These are phyloP conservation scores for Chalciporus sp. DNA, from an alignment of 1,284 basidiomycete species.

Conservation along the genomic window DNA sequence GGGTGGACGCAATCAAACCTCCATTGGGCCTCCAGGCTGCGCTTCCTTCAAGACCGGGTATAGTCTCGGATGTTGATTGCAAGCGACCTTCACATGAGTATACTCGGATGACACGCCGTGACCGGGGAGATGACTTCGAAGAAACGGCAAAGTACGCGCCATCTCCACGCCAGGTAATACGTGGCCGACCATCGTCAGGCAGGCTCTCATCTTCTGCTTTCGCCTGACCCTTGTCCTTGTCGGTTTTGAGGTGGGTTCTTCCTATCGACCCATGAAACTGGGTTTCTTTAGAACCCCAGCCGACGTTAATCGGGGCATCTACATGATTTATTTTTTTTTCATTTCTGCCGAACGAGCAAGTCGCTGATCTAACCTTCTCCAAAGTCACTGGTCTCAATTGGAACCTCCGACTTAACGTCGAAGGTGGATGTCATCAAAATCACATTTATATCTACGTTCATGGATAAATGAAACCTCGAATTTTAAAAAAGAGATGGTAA, in stretches of 20 bases:
- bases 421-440: constrained; percentile 90
- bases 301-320: constrained; percentile 93
- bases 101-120: constrained; percentile 68
- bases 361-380: constrained; percentile 68
- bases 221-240: constrained; percentile 51
- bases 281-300: constrained; percentile 97
- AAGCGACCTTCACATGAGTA: constrained; percentile 82
- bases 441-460: constrained; percentile 64
- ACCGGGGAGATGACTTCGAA: constrained; percentile 48
- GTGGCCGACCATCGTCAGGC: constrained; percentile 74
- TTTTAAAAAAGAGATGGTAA: neutral
- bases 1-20: constrained; percentile 81
- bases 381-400: constrained; percentile 75
- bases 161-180: constrained; percentile 94
- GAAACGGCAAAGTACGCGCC: constrained; percentile 89
- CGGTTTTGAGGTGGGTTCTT: constrained; percentile 67
- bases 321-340: constrained; percentile 13
- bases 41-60: constrained; percentile 81
- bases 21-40: constrained; percentile 91
- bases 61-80: constrained; percentile 84
- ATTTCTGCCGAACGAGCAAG: constrained; percentile 6
- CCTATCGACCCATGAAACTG: constrained; percentile 98
- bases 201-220: constrained; percentile 53
- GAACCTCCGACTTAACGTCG: constrained; percentile 83
- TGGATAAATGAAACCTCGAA: constrained; percentile 2